Base-by-base conservation (phyloP, 2,329 filamentous ascomycete species). In the Berkeleyomyces rouxiae region DNA sequence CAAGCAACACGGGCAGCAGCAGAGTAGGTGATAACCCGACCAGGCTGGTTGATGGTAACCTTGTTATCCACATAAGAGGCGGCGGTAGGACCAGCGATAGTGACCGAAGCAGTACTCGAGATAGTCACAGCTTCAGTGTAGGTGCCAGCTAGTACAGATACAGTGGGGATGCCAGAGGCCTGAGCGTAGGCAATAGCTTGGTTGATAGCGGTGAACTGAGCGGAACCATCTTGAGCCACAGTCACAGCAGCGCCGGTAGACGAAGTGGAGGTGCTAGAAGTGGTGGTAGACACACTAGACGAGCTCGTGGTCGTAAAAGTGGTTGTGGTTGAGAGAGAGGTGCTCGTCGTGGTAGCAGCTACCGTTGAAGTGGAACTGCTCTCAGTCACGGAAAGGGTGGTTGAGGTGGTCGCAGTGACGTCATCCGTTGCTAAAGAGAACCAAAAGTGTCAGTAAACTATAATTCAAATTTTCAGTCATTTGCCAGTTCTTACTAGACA, bases 141-240 rank as follows among this genome's bases (percentile, higher is more conserved):
- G 0, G 74, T 77, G 11, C 76, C 77, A 1, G 75, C 71, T 4
- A 73, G 70, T 16, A 78, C 70, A 10, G 73, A 72, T 1, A 79
- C 74, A 0, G 76, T 77, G 1, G 76, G 71, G 31, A 74, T 70
- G 1, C 68, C 71, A 59, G 59, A 61, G 4, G 49, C 60, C 72
- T 72, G 72, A 0, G 77, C 77, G 39, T 74, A 75, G 3, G 71
- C 68, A 16, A 78, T 71, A 37, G 76, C 76, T 13, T 73, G 70
- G 59, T 71, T 72, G 66, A 79, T 77, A 9, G 71, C 74, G 13
- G 75, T 76, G 63, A 74, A 78, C 58, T 77, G 74, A 23, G 72
- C 75, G 31, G 70, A 73, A 39, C 74, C 74, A 66, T 77, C 75
- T 0, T 71, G 64, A 13, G 75, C 75, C 59, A 78, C 76, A 1